These are phyloP conservation scores for Fraxinus platypoda DNA, from an alignment of 305 asterid species.

Conservation along the genomic window DNA sequence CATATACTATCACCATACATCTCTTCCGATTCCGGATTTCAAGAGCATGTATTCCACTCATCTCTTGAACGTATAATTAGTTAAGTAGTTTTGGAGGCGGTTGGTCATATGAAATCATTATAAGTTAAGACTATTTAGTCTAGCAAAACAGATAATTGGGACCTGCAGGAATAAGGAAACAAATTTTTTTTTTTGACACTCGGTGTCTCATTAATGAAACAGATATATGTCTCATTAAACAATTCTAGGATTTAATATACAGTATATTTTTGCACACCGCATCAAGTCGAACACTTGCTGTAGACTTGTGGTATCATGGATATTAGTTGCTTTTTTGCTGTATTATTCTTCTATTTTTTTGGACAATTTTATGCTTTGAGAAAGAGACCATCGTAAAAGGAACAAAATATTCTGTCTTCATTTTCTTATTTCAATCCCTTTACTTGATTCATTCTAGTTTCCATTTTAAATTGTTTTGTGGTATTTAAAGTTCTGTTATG, in stretches of 20 bases:
- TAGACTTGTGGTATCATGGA: neutral
- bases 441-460: constrained; percentile 1
- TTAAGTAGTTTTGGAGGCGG: constrained; percentile 13
- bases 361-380: neutral
- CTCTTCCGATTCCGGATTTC: neutral
- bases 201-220: neutral
- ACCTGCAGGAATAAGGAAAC: neutral
- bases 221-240: neutral
- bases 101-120: constrained; percentile 1
- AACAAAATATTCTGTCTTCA: neutral
- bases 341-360: neutral
- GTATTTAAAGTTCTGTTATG: neutral
- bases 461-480: neutral
- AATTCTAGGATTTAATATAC: neutral
- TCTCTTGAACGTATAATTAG: neutral
- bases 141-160: neutral
- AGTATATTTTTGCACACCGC: neutral
- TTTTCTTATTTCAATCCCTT: neutral
- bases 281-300: neutral
- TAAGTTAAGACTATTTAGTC: neutral
- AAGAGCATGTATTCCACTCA: neutral
- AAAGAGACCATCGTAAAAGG: neutral
- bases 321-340: neutral
- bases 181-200: neutral
- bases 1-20: constrained; percentile 13